These are phyloP conservation scores for Nakaseomyces bracarensis DNA, from an alignment of 1,139 yeast genomes.

Conservation along the genomic window DNA sequence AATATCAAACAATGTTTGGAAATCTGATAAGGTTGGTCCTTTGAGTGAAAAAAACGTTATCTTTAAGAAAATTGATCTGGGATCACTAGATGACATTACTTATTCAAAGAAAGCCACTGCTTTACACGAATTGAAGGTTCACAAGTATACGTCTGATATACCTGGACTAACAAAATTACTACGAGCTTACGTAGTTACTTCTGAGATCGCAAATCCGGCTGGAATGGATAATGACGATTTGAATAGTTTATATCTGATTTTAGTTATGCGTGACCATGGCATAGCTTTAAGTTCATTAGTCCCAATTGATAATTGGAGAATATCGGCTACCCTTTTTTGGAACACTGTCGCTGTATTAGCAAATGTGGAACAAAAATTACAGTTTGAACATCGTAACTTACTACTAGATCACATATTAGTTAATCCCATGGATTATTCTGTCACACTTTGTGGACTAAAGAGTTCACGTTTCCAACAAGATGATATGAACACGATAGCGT, in stretches of 20 bases:
- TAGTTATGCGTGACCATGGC: slow-evolving; percentile 30
- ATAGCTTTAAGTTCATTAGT: slow-evolving; percentile 18
- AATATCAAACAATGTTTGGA: slow-evolving; percentile 19
- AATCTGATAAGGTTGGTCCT: slow-evolving; percentile 1
- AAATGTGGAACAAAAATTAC: slow-evolving; percentile 41
- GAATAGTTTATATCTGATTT: slow-evolving; percentile 15
- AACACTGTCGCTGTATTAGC: slow-evolving; percentile 42
- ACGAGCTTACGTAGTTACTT: slow-evolving; percentile 20
- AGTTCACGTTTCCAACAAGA: slow-evolving; percentile 4
- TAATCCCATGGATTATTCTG: slow-evolving; percentile 31
- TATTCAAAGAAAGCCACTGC: slow-evolving; percentile 19
- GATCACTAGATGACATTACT: slow-evolving; percentile 15
- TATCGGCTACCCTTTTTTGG: slow-evolving; percentile 47
- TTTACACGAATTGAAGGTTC: slow-evolving; percentile 25
- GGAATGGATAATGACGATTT: slow-evolving; percentile 9
- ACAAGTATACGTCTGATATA: slow-evolving; percentile 22
- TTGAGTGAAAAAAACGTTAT: slow-evolving; percentile 10
- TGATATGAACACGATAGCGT: slow-evolving; percentile 4
- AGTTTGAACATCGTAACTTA: slow-evolving; percentile 62
- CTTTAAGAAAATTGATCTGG: slow-evolving; percentile 20
- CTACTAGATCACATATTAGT: slow-evolving; percentile 53
- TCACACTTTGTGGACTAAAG: slow-evolving; percentile 49
- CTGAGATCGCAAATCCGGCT: slow-evolving; percentile 7
- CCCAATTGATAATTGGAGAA: slow-evolving; percentile 41
- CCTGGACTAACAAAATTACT: slow-evolving; percentile 26